Base-by-base conservation (phyloP, 2,329 filamentous ascomycete genomes). In the Boeremia lycopersici region DNA sequence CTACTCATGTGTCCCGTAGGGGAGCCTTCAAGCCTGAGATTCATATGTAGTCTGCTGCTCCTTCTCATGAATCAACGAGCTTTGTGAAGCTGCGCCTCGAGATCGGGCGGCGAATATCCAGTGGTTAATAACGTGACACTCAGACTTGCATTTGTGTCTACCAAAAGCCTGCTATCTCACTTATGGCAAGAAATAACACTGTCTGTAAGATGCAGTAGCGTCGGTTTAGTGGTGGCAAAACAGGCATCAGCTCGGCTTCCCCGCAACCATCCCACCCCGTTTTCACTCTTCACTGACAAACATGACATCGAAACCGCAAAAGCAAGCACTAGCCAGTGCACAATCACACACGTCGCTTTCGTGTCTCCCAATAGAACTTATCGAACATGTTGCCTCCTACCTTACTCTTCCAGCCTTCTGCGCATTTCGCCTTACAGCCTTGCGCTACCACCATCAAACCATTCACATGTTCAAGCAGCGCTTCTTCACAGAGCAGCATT, bases 161-260 rank as follows among this genome's bases (percentile, higher is more conserved):
- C 15, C 17, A 17, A 10, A 3, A 36, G 1, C 19, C 4, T 19
- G 15, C 1, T 10, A 35, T 35, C 15, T 9, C 15, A 17, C 6
- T 6, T 10, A n/a, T 36, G 11, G 9, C 34, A 6, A 9, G 15
- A 11, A 4, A 10, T 35, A 15, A 15, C 4, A 15, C 6, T 2
- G 11, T 19, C 4, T 19, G 8, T 17, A 12, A 15, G 13, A 13
- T 6, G n/a, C 5, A 23, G 38, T 44, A 38, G 50, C 33, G 28
- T 25, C 19, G 29, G 39, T 23, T 38, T 7, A 28, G 17, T 15
- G 34, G 43, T 48, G 68, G 63, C 54, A 3, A 48, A 53, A 8
- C 35, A 52, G 23, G 57, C 54, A 56, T 13, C 44, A 70, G 6
- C 41, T 60, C 8, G 50, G 60, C 9, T 56, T 69, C 46, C 54